These are phyloP conservation scores for Chaetomium globosum DNA, from an alignment of 2,329 filamentous ascomycete genomes.

Conservation along the genomic window DNA sequence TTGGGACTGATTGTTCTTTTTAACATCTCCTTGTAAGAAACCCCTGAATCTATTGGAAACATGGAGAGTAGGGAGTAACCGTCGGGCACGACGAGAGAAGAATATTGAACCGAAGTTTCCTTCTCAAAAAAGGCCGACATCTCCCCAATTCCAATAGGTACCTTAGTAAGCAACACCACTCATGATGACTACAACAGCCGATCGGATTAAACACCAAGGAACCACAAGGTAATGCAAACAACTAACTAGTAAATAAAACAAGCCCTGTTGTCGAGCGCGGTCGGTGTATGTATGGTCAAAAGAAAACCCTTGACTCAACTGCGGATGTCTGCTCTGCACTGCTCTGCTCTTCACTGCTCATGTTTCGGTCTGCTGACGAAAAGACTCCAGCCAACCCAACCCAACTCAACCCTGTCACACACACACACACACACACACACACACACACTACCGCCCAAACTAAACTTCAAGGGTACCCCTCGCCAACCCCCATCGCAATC, in stretches of 20 bases:
- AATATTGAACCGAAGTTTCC: neutral
- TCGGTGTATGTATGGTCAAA: conserved; percentile 5
- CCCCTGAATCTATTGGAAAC: neutral
- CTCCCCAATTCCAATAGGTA: neutral
- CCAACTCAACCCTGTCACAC: neutral
- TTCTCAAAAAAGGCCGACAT: neutral
- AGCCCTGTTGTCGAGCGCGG: conserved; percentile 5
- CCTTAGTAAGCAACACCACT: neutral
- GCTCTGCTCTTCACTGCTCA: neutral
- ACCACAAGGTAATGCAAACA: conserved; percentile 4
- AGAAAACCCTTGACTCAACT: conserved; percentile 2
- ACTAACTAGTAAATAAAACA: conserved; percentile 18
- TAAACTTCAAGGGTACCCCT: neutral
- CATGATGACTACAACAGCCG: neutral
- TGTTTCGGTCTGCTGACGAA: neutral
- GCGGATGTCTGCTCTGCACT: conserved; percentile 6
- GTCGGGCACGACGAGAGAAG: neutral
- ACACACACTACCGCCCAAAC: neutral
- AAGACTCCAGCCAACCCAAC: neutral
- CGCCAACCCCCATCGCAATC: conserved; percentile 25
- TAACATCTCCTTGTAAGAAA: neutral
- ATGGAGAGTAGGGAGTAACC: neutral
- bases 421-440: neutral
- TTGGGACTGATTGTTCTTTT: neutral
- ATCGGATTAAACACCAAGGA: conserved; percentile 3